Base-by-base conservation (phyloP, 2,329 filamentous ascomycete species). In the Colletotrichum abscissum region DNA sequence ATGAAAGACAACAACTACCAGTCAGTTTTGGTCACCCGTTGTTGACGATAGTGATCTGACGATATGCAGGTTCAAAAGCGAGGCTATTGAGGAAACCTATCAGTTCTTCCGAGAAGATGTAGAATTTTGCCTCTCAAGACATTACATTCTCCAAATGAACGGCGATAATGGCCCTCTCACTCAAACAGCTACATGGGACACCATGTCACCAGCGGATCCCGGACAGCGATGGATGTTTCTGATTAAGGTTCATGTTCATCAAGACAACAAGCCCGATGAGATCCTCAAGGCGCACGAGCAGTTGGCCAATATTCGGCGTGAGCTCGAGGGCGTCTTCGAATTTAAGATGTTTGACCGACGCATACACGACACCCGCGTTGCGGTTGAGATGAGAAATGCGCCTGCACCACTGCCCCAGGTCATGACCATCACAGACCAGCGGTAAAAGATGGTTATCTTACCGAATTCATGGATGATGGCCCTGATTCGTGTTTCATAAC, bases 221-320 rank as follows among this genome's bases (percentile, higher is more conserved):
- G 84, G 86, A 63, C 82, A 83, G 64, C 82, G 84, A 58, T 92
- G 90, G 90, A 84, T 90, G 63, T 82, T 92, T 35, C 85, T 85
- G 46, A 86, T 90, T 70, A 89, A 86, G 71, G 81, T 85, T 2
- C 84, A 89, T 63, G 88, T 91, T 2, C 75, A 86, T 8, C 88
- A 91, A 71, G 89, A 90, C 66, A 88, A 85, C 75, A 87, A 88
- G 64, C 89, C 89, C 0, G 88, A 90, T 49, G 88, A 89, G 77
- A 84, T 91, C 35, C 84, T 87, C 57, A 87, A 89, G 75, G 89
- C 84, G 0, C 85, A 87, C 54, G 87, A 88, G n/a, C 84, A 86
- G 74, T 81, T 92, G 5, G 75, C 86, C 22, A 82, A 79, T 1
- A 80, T 88, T 1, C 83, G 85, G 42, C 81, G 80, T 14, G 85